Evolutionary conservation across 2,329 filamentous ascomycete genomes (phyloP).

Genomic region (Epichloe sylvatica): DNA sequence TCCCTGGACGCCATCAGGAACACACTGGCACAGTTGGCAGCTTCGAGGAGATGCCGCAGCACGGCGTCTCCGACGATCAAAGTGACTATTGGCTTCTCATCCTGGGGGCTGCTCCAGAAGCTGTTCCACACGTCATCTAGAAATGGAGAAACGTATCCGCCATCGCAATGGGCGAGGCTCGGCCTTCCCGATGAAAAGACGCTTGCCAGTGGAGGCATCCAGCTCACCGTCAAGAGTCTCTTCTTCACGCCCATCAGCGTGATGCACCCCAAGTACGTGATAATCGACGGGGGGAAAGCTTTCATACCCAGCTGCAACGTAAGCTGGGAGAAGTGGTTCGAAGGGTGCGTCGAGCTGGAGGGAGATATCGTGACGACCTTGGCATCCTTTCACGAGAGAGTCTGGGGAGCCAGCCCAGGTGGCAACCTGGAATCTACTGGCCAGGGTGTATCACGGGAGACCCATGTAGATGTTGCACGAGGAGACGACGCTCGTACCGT

Average conservation of each 20-base stretch:
- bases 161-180: conserved; percentile 46
- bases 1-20: conserved; percentile 44
- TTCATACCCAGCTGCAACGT: conserved; percentile 72
- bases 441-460: neutral
- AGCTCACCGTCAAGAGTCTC: conserved; percentile 59
- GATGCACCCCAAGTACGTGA: conserved; percentile 76
- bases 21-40: conserved; percentile 46
- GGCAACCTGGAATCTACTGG: neutral
- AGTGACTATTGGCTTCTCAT: conserved; percentile 67
- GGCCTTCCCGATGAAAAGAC: conserved; percentile 45
- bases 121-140: conserved; percentile 54
- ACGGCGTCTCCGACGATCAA: conserved; percentile 26
- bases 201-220: conserved; percentile 43
- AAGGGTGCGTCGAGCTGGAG: conserved; percentile 55
- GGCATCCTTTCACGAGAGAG: conserved; percentile 48
- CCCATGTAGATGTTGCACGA: neutral
- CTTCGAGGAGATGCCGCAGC: conserved; percentile 15
- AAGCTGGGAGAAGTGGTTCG: conserved; percentile 80
- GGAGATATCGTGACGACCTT: conserved; percentile 50
- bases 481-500: neutral
- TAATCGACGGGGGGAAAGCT: conserved; percentile 54
- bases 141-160: conserved; percentile 47
- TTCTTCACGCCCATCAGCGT: conserved; percentile 72
- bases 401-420: conserved; percentile 42
- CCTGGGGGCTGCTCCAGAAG: conserved; percentile 57